These are phyloP conservation scores for Camellia granthamiana DNA, from an alignment of 148 eudicot genomes.

Conservation along the genomic window DNA sequence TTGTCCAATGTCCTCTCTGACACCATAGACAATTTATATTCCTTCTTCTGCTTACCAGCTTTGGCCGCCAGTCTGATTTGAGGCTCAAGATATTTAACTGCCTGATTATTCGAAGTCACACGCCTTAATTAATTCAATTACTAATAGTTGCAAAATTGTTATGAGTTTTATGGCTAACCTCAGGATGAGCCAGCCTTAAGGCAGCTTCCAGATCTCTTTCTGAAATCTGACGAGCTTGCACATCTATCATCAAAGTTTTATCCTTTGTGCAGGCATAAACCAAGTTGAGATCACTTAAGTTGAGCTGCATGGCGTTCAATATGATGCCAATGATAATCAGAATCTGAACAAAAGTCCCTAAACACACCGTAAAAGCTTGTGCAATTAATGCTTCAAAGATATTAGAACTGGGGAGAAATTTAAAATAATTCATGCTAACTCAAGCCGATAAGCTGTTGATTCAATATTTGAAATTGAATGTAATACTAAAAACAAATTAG, in stretches of 20 bases:
- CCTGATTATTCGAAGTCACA: constrained; percentile 45
- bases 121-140: neutral
- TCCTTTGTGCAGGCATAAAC: constrained; percentile 97
- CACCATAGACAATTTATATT: constrained; percentile 78
- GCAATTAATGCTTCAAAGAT: neutral
- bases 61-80: constrained; percentile 85
- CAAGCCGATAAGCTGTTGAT: neutral
- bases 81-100: constrained; percentile 89
- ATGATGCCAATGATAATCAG: constrained; percentile 6
- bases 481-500: neutral
- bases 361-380: neutral
- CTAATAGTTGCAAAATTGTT: constrained; percentile 7
- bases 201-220: constrained; percentile 88
- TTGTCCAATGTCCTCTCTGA: constrained; percentile 72
- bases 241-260: constrained; percentile 96
- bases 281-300: constrained; percentile 84
- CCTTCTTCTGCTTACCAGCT: constrained; percentile 86
- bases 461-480: neutral
- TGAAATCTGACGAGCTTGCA: constrained; percentile 89
- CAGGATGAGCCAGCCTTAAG: constrained; percentile 89
- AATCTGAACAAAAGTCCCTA: neutral
- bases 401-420: neutral
- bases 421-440: neutral
- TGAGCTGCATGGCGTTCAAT: constrained; percentile 59
- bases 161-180: constrained; percentile 40